phyloP scores from a whole-genome alignment of 345 rosid species.

The Citrus sinensis region DNA sequence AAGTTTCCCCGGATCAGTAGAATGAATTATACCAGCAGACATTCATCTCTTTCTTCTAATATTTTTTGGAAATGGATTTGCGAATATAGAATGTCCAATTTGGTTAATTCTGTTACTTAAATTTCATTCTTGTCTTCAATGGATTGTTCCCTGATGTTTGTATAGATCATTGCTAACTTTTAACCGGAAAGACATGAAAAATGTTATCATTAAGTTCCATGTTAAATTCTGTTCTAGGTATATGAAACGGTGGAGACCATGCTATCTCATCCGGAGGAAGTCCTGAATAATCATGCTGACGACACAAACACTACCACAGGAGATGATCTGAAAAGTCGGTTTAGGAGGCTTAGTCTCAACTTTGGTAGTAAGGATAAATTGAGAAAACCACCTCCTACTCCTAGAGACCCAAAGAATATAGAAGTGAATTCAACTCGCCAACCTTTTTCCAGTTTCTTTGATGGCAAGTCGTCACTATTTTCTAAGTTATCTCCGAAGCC shows the following conservation, averaged over 20 bases:
- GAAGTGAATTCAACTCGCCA: constrained; percentile 51
- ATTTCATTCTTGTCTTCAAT: not conserved
- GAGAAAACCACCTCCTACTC: constrained; percentile 38
- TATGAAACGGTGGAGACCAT: constrained; percentile 85
- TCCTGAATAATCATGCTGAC: constrained; percentile 47
- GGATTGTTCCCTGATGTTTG: not conserved
- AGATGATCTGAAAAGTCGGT: constrained; percentile 52
- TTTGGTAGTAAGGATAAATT: constrained; percentile 63
- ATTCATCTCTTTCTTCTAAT: not conserved
- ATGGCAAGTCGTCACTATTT: constrained; percentile 79
- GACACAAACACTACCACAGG: constrained; percentile 27
- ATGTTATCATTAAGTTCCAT: not conserved
- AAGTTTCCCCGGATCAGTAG: not conserved
- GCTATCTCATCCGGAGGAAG: constrained; percentile 69
- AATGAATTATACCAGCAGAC: not conserved
- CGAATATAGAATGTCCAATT: not conserved
- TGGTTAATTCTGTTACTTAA: not conserved
- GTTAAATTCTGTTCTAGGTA: constrained; percentile 41
- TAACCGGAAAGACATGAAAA: not conserved
- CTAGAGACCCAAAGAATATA: constrained; percentile 38
- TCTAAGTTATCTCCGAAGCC: constrained; percentile 73
- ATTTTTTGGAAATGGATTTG: not conserved
- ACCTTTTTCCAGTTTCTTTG: constrained; percentile 72
- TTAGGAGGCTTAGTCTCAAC: constrained; percentile 61
- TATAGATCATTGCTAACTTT: not conserved